Evolutionary conservation across 306 rosid genomes (phyloP).

Genomic region (Glycine soja): DNA sequence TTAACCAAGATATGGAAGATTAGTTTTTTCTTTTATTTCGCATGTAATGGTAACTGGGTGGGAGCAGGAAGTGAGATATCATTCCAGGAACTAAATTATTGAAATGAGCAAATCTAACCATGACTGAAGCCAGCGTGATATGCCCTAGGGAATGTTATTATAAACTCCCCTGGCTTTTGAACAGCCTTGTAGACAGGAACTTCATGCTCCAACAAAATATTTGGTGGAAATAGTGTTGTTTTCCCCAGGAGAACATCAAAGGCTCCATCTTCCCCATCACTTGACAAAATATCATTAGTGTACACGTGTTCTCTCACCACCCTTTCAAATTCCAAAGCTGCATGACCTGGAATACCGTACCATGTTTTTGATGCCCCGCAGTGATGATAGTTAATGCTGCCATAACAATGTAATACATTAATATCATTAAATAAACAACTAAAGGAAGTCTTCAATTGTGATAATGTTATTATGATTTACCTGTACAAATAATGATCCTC

Average conservation of each 20-base stretch:
- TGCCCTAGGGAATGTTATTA: conserved; percentile 93
- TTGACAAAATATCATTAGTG: conserved; percentile 77
- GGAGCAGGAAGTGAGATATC: conserved; percentile 18
- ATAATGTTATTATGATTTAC: conserved; percentile 46
- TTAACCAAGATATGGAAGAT: conserved; percentile 38
- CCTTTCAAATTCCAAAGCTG: conserved; percentile 88
- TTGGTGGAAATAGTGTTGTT: conserved; percentile 96
- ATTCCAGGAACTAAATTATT: conserved; percentile 33
- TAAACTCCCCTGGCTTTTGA: conserved; percentile 94
- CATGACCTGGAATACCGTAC: conserved; percentile 95
- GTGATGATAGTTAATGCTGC: conserved; percentile 94
- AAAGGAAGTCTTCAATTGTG: conserved; percentile 16
- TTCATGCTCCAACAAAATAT: conserved; percentile 74
- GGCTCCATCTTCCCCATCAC: conserved; percentile 93
- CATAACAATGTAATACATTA: conserved; percentile 40
- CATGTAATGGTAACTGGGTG: conserved; percentile 5
- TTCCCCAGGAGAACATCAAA: conserved; percentile 92
- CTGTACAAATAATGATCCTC: conserved; percentile 97
- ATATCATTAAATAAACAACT: conserved; percentile 41
- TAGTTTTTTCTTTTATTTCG: conserved; percentile 24
- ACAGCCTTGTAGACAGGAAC: conserved; percentile 96
- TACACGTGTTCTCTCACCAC: conserved; percentile 89
- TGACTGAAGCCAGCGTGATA: conserved; percentile 98
- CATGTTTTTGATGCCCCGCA: conserved; percentile 99
- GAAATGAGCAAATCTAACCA: conserved; percentile 59